These are phyloP conservation scores for Aureobasidium lini DNA, from an alignment of 2,329 filamentous ascomycete genomes.

Conservation along the genomic window DNA sequence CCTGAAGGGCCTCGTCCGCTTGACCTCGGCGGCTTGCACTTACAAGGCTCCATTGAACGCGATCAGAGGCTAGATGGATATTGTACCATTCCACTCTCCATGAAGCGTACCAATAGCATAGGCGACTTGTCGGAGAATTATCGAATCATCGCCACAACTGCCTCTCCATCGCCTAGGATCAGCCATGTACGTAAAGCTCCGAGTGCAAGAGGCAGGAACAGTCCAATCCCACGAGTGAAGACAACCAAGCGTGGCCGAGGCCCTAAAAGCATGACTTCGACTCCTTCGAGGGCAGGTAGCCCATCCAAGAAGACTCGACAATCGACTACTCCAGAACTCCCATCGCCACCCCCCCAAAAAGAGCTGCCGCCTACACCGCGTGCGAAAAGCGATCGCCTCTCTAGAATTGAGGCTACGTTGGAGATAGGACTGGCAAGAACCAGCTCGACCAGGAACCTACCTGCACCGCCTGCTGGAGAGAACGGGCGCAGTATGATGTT, in stretches of 20 bases:
- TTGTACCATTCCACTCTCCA: conserved; percentile 8
- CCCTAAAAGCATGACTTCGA: not conserved
- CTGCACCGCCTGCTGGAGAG: conserved; percentile 4
- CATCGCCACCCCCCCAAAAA: conserved; percentile 27
- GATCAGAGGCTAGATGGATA: not conserved
- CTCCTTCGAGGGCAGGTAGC: conserved; percentile 4
- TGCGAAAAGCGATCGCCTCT: not conserved
- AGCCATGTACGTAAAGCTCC: not conserved
- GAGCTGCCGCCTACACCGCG: conserved; percentile 27
- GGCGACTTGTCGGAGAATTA: not conserved
- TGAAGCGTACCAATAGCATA: not conserved
- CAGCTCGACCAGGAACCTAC: not conserved
- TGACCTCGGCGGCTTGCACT: not conserved
- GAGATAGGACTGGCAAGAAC: not conserved
- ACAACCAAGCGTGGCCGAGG: conserved; percentile 10
- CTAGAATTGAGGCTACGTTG: not conserved
- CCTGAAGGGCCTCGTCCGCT: conserved; percentile 9
- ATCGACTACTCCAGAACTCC: conserved; percentile 17
- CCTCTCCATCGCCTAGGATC: conserved; percentile 4
- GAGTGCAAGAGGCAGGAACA: not conserved
- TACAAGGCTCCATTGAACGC: not conserved
- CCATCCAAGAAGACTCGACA: conserved; percentile 6
- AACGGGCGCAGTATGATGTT: conserved; percentile 2
- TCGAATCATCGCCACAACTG: conserved; percentile 4
- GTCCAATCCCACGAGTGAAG: conserved; percentile 6